These are phyloP conservation scores for Spiraea crenata DNA, from an alignment of 331 rosid species.

Conservation along the genomic window DNA sequence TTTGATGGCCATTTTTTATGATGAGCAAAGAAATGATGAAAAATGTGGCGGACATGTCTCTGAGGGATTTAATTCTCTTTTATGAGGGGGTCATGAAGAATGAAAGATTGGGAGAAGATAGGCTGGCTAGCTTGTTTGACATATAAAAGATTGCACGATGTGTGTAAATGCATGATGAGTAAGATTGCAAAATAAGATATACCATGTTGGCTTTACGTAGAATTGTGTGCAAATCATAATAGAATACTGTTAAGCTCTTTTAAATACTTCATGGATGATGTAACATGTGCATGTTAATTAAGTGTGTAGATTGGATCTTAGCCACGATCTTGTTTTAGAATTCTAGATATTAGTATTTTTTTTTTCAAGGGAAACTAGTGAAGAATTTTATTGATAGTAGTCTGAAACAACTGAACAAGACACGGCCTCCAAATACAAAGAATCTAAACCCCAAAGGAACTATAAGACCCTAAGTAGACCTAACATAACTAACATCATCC, in stretches of 20 bases:
- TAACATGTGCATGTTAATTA: background rate
- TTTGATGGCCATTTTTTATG: constrained; percentile 29
- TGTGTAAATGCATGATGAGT: constrained; percentile 25
- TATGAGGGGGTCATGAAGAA: constrained; percentile 4
- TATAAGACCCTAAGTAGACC: too few species aligned
- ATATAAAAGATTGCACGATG: background rate
- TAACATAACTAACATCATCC: too few species aligned
- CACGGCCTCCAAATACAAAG: too few species aligned
- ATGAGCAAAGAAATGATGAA: constrained; percentile 2
- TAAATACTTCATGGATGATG: background rate
- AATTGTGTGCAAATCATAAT: background rate
- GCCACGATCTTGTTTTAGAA: background rate
- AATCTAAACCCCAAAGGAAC: too few species aligned
- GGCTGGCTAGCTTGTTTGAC: constrained; percentile 2
- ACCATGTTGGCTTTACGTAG: constrained; percentile 34
- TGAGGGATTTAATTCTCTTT: constrained; percentile 5
- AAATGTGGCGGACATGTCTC: constrained; percentile 30
- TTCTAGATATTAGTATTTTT: too few species aligned
- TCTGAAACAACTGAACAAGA: too few species aligned
- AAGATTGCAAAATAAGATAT: constrained; percentile 15
- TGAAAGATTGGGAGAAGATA: background rate
- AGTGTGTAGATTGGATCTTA: background rate
- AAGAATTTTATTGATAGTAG: too few species aligned
- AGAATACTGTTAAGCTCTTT: background rate
- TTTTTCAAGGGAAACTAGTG: too few species aligned